Conservation (phyloP, 306 rosid species). For the Gastrolobium bilobum region DNA sequence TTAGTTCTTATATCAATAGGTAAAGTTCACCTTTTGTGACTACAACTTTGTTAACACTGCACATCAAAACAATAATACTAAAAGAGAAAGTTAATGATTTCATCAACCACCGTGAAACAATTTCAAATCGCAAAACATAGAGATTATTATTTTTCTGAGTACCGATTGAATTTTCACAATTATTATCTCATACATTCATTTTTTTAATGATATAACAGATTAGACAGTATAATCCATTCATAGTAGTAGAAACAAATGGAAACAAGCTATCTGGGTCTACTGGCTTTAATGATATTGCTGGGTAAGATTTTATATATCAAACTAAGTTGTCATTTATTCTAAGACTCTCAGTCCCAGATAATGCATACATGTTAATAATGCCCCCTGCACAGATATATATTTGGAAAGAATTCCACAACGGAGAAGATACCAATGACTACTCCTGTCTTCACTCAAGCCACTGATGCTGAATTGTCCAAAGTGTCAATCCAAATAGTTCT, state of each 20-base stretch:
- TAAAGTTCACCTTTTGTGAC: background rate
- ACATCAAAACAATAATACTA: background rate
- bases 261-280: conserved; percentile 87
- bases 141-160: background rate
- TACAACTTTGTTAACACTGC: background rate
- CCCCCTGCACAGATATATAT: conserved; percentile 69
- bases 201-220: conserved; percentile 59
- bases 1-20: background rate
- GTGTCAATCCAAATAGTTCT: conserved; percentile 90
- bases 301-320: conserved; percentile 59
- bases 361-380: conserved; percentile 25
- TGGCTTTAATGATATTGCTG: conserved; percentile 85
- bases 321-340: conserved; percentile 1
- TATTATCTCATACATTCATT: conserved; percentile 8
- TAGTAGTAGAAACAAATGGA: conserved; percentile 78
- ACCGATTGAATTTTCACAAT: background rate
- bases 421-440: conserved; percentile 97
- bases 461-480: conserved; percentile 62
- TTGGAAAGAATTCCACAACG: conserved; percentile 80
- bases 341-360: conserved; percentile 17
- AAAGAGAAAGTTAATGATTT: background rate
- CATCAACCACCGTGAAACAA: background rate
- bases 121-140: conserved; percentile 21
- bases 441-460: conserved; percentile 89
- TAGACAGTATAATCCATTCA: conserved; percentile 77